A percentile compares a stretch with the other conserved stretches of the same genome.
Conservation (phyloP, 495 filamentous ascomycete genomes). For the Talaromyces proteolyticus region DNA sequence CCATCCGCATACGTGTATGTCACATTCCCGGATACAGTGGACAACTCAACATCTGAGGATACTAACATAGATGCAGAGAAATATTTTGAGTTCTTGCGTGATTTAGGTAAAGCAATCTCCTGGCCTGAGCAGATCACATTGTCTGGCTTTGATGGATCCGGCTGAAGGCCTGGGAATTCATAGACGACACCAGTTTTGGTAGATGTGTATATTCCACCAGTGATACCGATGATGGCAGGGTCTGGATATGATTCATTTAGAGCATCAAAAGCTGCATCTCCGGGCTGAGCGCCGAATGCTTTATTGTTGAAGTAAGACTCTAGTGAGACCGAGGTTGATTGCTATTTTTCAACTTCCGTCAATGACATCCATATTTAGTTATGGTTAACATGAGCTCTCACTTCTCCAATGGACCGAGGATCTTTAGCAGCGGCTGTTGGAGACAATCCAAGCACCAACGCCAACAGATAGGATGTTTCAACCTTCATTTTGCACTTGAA, state of each 20-base stretch:
- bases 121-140: not conserved
- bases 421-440: too few species aligned
- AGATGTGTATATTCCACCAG: not conserved
- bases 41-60: not conserved
- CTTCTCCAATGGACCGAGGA: too few species aligned
- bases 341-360: too few species aligned
- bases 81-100: too few species aligned
- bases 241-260: constrained; percentile 1
- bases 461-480: too few species aligned
- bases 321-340: not conserved
- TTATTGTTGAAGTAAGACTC: not conserved
- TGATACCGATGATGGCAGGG: not conserved
- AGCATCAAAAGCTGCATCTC: not conserved
- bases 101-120: not conserved
- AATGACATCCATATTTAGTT: too few species aligned
- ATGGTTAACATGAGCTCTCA: too few species aligned
- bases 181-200: not conserved
- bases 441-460: too few species aligned
- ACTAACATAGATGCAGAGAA: not conserved
- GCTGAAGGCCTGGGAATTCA: not conserved
- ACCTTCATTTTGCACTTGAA: too few species aligned
- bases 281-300: not conserved
- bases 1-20: not conserved
- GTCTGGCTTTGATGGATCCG: not conserved
- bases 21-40: not conserved